Evolutionary conservation across 495 filamentous ascomycete species (phyloP).

Genomic region (Penicillium maclennaniae): DNA sequence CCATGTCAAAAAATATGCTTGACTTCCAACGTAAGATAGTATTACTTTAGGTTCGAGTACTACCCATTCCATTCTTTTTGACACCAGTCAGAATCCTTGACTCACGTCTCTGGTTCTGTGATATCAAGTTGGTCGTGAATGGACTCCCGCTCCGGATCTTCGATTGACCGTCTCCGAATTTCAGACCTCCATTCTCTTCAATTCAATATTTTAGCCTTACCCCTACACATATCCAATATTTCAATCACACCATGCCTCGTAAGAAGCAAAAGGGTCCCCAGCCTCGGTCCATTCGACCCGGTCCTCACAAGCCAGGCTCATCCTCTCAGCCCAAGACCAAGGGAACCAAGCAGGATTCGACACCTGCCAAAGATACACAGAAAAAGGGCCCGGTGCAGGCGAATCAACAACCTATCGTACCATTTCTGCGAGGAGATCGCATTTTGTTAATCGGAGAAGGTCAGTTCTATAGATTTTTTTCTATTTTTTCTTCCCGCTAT

Average conservation of each 20-base stretch:
- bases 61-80: too few species aligned
- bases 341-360: not conserved
- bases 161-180: slow-evolving; percentile 20
- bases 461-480: slow-evolving; percentile 18
- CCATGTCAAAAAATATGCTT: not conserved
- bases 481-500: not conserved
- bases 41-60: too few species aligned
- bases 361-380: not conserved
- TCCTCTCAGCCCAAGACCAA: slow-evolving; percentile 4
- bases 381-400: slow-evolving; percentile 18
- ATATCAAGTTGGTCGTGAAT: not conserved
- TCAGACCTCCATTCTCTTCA: not conserved
- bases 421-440: slow-evolving; percentile 65
- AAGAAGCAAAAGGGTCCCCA: slow-evolving; percentile 21
- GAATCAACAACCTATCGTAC: slow-evolving; percentile 57
- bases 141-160: slow-evolving; percentile 14
- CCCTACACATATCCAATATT: not conserved
- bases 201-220: not conserved
- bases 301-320: slow-evolving; percentile 4
- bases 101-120: not conserved
- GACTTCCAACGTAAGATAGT: too few species aligned
- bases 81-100: not conserved
- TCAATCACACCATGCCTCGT: slow-evolving; percentile 13
- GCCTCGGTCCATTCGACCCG: slow-evolving; percentile 5
- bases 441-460: slow-evolving; percentile 90